Evolutionary conservation across 179 eudicot genomes (phyloP).

Genomic region (Gypsophila paniculata): DNA sequence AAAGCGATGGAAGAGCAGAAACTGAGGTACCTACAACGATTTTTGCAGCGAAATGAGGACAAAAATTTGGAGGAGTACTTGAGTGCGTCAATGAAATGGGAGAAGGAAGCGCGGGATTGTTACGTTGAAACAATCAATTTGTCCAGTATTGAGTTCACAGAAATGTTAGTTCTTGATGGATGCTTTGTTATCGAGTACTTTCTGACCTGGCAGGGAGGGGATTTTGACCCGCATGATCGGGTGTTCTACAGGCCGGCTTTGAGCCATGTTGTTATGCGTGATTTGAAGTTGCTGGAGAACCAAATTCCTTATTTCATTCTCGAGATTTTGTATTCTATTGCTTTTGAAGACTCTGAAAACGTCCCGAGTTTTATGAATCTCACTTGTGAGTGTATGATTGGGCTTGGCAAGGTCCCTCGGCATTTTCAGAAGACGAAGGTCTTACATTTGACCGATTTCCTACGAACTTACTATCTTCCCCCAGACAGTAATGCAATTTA

Average conservation of each 20-base stretch:
- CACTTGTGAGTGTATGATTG: conserved; percentile 32
- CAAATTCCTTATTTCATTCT: conserved; percentile 34
- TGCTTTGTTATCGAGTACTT: conserved; percentile 37
- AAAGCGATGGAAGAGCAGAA: conserved; percentile 39
- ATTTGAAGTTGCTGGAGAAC: conserved; percentile 31
- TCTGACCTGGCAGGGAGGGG: conserved; percentile 24
- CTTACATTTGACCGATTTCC: conserved; percentile 30
- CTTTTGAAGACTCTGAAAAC: conserved; percentile 26
- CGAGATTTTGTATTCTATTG: conserved; percentile 29
- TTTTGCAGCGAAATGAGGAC: conserved; percentile 24
- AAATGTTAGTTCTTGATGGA: conserved; percentile 36
- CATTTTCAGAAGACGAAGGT: conserved; percentile 30
- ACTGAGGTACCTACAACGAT: conserved; percentile 29
- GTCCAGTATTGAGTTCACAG: conserved; percentile 29
- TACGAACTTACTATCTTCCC: conserved; percentile 38
- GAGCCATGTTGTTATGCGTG: conserved; percentile 31
- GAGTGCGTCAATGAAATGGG: conserved; percentile 32
- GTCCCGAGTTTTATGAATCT: conserved; percentile 26
- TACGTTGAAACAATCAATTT: conserved; percentile 29
- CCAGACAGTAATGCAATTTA: conserved; percentile 25
- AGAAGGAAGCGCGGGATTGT: conserved; percentile 39
- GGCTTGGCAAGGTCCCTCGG: conserved; percentile 21
- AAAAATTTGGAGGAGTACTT: conserved; percentile 31
- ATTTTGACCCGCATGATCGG: conserved; percentile 26
- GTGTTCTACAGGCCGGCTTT: conserved; percentile 32